Percentiles rank a stretch among this genome's conserved stretches.
Conservation (phyloP, 2,329 filamentous ascomycete species). For the Alternaria viburni region DNA sequence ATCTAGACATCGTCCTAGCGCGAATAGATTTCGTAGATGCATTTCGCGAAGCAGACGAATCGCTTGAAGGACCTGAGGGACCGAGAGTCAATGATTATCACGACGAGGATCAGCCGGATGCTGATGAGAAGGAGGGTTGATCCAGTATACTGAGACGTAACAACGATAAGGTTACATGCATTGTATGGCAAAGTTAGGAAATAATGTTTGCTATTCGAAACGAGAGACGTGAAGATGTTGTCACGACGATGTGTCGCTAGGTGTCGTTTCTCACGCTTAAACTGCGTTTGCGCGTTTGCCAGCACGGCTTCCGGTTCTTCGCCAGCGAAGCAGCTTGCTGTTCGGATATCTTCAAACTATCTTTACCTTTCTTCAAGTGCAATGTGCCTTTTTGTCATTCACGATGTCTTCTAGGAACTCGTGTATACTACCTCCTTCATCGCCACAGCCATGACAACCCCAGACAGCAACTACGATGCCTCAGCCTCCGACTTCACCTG, state of each 20-base stretch:
- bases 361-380: background rate
- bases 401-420: background rate
- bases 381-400: background rate
- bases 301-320: background rate
- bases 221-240: background rate
- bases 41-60: background rate
- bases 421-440: background rate
- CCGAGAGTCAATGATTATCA: background rate
- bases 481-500: slow-evolving; percentile 1
- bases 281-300: background rate
- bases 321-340: slow-evolving; percentile 1
- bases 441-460: background rate
- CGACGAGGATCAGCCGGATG: background rate
- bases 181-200: background rate
- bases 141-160: accelerated
- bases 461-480: background rate
- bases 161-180: background rate
- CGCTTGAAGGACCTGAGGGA: background rate
- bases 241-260: background rate
- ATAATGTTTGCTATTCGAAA: background rate
- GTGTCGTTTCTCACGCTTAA: background rate
- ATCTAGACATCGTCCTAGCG: background rate
- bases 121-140: background rate
- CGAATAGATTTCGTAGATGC: background rate
- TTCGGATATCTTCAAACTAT: background rate